Percentiles rank a stretch among this genome's conserved stretches.
Conservation (phyloP, 2,329 filamentous ascomycete genomes). For the Raffaelea albimanens region DNA sequence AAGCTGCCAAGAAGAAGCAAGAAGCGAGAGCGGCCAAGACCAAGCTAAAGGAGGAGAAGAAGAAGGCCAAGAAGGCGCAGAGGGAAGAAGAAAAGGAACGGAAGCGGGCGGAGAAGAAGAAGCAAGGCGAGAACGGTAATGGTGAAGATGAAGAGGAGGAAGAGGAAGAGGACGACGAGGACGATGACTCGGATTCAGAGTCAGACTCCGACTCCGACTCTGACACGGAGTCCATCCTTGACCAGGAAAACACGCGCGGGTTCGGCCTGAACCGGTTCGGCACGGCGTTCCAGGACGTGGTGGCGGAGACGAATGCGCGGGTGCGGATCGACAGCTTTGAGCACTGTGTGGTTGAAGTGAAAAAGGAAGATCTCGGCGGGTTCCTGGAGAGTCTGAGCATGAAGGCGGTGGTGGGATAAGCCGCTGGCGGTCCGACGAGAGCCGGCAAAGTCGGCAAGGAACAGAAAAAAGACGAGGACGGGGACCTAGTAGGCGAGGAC, state of each 20-base stretch:
- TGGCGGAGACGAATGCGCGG: conserved; percentile 78
- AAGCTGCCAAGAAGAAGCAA: conserved; percentile 52
- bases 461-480: neutral
- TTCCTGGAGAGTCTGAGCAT: conserved; percentile 89
- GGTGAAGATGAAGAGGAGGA: neutral
- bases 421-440: too few relatives aligned
- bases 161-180: conserved; percentile 27
- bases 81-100: conserved; percentile 53
- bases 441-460: neutral
- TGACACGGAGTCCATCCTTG: conserved; percentile 39
- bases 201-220: conserved; percentile 30
- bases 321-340: conserved; percentile 96
- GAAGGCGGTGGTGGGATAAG: conserved; percentile 70
- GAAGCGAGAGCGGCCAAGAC: conserved; percentile 55
- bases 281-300: conserved; percentile 90
- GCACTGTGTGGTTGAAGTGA: conserved; percentile 94
- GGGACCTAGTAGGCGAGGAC: too few relatives aligned
- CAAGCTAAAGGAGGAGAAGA: conserved; percentile 50
- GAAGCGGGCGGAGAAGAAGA: conserved; percentile 34
- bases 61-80: conserved; percentile 46
- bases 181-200: conserved; percentile 40
- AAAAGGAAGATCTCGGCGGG: conserved; percentile 82
- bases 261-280: conserved; percentile 85
- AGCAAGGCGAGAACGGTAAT: neutral
- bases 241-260: conserved; percentile 25